Conservation (phyloP, 148 eudicot species). For the Rhododendron simsii region DNA sequence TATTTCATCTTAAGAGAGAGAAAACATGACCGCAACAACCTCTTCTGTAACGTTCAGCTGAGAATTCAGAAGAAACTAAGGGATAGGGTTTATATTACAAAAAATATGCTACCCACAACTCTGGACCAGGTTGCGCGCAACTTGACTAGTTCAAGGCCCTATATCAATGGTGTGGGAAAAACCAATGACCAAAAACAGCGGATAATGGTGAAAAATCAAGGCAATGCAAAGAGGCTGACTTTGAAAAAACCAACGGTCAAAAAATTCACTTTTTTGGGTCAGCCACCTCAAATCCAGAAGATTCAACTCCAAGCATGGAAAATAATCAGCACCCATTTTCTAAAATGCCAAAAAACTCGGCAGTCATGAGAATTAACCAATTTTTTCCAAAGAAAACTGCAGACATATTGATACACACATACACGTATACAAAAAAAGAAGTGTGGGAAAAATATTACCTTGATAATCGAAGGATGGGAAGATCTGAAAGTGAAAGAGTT, state of each 20-base stretch:
- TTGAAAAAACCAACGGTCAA: constrained; percentile 18
- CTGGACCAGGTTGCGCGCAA: background rate
- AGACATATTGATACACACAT: background rate
- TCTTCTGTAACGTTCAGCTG: background rate
- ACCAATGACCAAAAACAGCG: background rate
- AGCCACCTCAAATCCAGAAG: constrained; percentile 29
- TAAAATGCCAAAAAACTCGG: constrained; percentile 18
- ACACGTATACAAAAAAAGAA: background rate
- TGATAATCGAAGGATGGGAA: background rate
- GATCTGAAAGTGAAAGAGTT: constrained; percentile 29
- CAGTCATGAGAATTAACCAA: constrained; percentile 14
- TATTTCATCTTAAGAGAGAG: constrained; percentile 19
- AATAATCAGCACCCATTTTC: constrained; percentile 12
- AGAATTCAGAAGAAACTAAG: background rate
- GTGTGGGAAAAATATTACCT: constrained; percentile 13
- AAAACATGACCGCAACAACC: constrained; percentile 13
- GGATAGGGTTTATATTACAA: background rate
- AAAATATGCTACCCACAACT: no score
- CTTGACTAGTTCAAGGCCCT: background rate
- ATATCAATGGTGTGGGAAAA: background rate
- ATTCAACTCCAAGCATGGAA: constrained; percentile 23
- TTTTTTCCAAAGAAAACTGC: constrained; percentile 2
- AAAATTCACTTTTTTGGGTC: constrained; percentile 29
- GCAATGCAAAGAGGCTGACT: constrained; percentile 4
- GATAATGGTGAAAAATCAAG: constrained; percentile 12